Percentiles rank a stretch among this genome's conserved stretches.
These are phyloP conservation scores for Penicillium sp. DNA, from an alignment of 2,329 filamentous ascomycete species.

Conservation along the genomic window DNA sequence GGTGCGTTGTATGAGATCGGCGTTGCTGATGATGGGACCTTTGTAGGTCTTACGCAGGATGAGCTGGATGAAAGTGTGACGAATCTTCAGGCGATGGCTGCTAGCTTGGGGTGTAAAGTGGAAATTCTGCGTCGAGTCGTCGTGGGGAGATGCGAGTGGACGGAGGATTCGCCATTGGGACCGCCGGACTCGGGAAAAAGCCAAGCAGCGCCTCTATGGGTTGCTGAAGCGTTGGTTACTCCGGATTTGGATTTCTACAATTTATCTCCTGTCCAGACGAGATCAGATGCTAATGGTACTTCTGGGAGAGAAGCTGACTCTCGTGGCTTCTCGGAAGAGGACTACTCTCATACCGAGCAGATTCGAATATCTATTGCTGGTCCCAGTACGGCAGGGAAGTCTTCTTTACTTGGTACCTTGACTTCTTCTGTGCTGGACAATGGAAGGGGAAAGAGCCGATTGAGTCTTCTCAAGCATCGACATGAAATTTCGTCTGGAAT, in stretches of 20 bases:
- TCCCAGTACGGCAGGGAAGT: conserved; percentile 87
- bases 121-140: conserved; percentile 74
- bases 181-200: conserved; percentile 23
- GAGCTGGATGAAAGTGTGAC: conserved; percentile 87
- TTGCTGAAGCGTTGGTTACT: conserved; percentile 83
- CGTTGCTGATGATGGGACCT: conserved; percentile 85
- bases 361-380: conserved; percentile 82
- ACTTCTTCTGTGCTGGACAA: conserved; percentile 87
- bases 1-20: conserved; percentile 95
- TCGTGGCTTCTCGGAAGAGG: conserved; percentile 14
- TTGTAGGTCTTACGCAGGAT: conserved; percentile 80
- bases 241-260: conserved; percentile 55
- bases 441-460: conserved; percentile 78
- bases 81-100: conserved; percentile 84
- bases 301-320: background rate
- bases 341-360: conserved; percentile 59
- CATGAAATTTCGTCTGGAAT: conserved; percentile 89
- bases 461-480: conserved; percentile 83
- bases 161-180: conserved; percentile 24
- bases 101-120: conserved; percentile 79
- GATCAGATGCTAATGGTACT: background rate
- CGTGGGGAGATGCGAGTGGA: conserved; percentile 72
- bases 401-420: conserved; percentile 78
- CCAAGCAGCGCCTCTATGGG: conserved; percentile 61
- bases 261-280: conserved; percentile 13